Evolutionary conservation across 371 early-diverging fungal species (phyloP), one percentile per base, ranked within the genome.

Genomic region (Haplosporangium sp.): DNA sequence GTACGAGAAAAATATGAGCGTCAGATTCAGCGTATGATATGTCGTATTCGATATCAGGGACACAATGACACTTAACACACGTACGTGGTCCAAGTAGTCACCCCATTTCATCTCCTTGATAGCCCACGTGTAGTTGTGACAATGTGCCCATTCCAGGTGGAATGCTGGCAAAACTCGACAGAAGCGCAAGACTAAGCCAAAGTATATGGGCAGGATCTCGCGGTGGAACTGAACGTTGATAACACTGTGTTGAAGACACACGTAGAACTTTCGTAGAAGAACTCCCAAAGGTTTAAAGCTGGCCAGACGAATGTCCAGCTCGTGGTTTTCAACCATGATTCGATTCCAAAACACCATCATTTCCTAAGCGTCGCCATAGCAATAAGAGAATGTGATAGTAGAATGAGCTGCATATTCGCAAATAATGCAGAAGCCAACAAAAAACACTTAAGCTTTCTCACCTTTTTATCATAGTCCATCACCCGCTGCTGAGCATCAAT

Each of bases 21-120:
- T 21, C 40, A 14, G 14, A 38, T 11, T 14, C 42, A 58, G 5
- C 16, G n/a, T 21, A 40, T 18, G 20, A 6, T 6, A 21, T 0
- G 16, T 56, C 7, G 18, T 10, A 20, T 29, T 29, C 29, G 29
- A 4, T 29, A 29, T 29, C 29, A 29, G 4, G 4, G 29, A 29
- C 29, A 29, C 29, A 29, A 29, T 29, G 37, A n/a, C 40, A 47
- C 18, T 36, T 0, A 21, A 42, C 16, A 7, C 29, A 51, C 67
- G 51, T 71, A 76, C 77, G 23, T 79, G 73, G 6, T 66, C 48
- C 5, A 29, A 48, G 56, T 73, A 79, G 23, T 47, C 52, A 6
- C 80, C 80, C 80, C 80, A 79, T 18, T 68, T 79, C 80, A 79
- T 79, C 9, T 73, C 68, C 0, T 62, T 59, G 12, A 73, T 20